These are phyloP conservation scores for Fragilariopsis cylindrus DNA, from an alignment of 108 stramenopile species.

Conservation along the genomic window DNA sequence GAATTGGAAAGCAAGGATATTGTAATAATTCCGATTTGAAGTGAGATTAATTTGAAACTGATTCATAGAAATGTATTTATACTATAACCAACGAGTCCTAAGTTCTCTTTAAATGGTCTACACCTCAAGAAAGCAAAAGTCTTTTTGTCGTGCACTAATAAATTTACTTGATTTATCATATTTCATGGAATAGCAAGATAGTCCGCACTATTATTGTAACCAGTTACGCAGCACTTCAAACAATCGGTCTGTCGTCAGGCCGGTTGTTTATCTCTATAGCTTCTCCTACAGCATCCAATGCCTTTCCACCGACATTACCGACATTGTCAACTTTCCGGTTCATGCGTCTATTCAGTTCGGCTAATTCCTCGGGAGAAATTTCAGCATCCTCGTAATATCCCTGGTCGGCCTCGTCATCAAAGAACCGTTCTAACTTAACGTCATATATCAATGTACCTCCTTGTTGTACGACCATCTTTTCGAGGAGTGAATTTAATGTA, in stretches of 20 bases:
- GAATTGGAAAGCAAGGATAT: background rate
- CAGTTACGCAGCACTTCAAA: background rate
- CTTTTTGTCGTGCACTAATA: too few relatives aligned
- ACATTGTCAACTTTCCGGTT: slow-evolving; percentile 8
- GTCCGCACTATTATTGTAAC: background rate
- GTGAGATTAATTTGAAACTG: background rate
- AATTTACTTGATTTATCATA: too few relatives aligned
- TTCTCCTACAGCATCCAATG: slow-evolving; percentile 13
- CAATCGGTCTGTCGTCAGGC: slow-evolving; percentile 8
- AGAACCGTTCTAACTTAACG: slow-evolving; percentile 53
- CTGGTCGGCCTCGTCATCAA: slow-evolving; percentile 89
- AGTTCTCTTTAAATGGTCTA: too few relatives aligned
- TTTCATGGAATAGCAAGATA: too few relatives aligned
- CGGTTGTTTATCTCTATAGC: slow-evolving; percentile 6
- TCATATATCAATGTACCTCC: slow-evolving; percentile 81
- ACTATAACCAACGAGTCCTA: too few relatives aligned
- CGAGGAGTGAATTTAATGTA: slow-evolving; percentile 63
- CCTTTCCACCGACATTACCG: background rate
- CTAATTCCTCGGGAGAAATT: slow-evolving; percentile 22
- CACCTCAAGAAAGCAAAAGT: too few relatives aligned
- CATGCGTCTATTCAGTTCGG: slow-evolving; percentile 18
- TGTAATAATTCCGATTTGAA: background rate
- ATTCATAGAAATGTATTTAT: background rate
- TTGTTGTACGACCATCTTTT: slow-evolving; percentile 66
- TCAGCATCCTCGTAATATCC: slow-evolving; percentile 81